Evolutionary conservation across 2,329 filamentous ascomycete species (phyloP), one percentile per base, ranked within the genome.

Genomic region (Nothopassalora personata): DNA sequence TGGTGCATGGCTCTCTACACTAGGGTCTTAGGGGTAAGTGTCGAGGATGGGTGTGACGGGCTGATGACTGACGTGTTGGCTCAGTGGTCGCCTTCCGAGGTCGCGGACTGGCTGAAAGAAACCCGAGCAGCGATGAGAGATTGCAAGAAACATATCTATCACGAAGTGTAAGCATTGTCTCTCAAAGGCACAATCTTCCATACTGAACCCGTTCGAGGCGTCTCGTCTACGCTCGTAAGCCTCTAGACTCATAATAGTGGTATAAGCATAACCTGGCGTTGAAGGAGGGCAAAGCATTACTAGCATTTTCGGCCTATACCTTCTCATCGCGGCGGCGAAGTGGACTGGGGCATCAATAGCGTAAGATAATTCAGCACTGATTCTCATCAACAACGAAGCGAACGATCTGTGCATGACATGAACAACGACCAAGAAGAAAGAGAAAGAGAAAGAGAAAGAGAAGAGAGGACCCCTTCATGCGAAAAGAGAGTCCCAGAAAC

Each of bases 1-100:
- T 77, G 75, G 75, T 65, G 72, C 5, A 68, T 76, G 67, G 74
- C 73, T 39, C 61, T 73, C 50, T 75, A 75, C 59, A 76, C 74
- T n/a, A 48, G 73, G 13, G 54, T 74, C 1, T 57, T 76, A 5
- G 73, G 73, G 10, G 67, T 67, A 53, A 57, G 66, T 50, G 6
- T 39, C 45, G 28, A n/a, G 33, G 9, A 18, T 2, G n/a, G 4
- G 10, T 52, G 10, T 5, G 9, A n/a, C 23, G 27, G 9, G 3
- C 33, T 18, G 49, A 30, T 31, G 23, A 30, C 23, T 53, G 23
- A 34, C 59, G 47, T 36, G 33, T 47, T 30, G 51, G 49, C 34
- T 48, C n/a, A 73, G 67, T 75, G 72, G 72, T 66, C 69, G 30
- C 71, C 68, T 45, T 63, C 64, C 0, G 65, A 75, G 58, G 73